These are phyloP conservation scores for Acer negundo DNA, from an alignment of 345 rosid species.

Conservation along the genomic window DNA sequence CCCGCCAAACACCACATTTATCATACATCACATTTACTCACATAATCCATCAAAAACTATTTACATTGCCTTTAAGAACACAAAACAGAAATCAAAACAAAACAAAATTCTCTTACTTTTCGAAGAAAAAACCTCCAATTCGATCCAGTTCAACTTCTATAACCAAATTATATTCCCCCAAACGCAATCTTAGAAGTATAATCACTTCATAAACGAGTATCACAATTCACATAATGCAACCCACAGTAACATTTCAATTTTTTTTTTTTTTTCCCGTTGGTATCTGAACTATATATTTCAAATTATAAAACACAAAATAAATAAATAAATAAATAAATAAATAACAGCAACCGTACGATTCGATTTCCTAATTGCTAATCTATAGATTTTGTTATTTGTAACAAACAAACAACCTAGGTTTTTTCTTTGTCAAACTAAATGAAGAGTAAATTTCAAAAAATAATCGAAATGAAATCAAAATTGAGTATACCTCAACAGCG, in stretches of 20 bases:
- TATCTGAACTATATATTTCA: background rate
- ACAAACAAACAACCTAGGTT: slow-evolving; percentile 7
- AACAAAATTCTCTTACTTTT: background rate
- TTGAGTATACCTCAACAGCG: slow-evolving; percentile 64
- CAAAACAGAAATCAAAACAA: background rate
- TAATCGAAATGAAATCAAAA: background rate
- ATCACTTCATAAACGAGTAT: background rate
- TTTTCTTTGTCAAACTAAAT: background rate
- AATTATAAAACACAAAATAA: background rate
- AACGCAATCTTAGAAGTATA: background rate
- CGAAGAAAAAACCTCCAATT: background rate
- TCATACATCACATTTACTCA: background rate
- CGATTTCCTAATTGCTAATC: background rate
- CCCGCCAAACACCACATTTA: background rate
- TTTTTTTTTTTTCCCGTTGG: background rate
- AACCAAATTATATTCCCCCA: background rate
- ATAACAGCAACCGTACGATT: slow-evolving; percentile 1
- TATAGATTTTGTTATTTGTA: background rate
- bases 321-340: background rate
- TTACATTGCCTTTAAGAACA: background rate
- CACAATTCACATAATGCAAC: background rate
- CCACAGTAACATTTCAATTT: background rate
- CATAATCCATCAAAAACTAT: background rate
- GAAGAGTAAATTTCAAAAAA: background rate
- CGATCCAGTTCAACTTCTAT: background rate